Evolutionary conservation across 176 grass and related monocot species (phyloP).

Genomic region (Rhynchospora tenuis): DNA sequence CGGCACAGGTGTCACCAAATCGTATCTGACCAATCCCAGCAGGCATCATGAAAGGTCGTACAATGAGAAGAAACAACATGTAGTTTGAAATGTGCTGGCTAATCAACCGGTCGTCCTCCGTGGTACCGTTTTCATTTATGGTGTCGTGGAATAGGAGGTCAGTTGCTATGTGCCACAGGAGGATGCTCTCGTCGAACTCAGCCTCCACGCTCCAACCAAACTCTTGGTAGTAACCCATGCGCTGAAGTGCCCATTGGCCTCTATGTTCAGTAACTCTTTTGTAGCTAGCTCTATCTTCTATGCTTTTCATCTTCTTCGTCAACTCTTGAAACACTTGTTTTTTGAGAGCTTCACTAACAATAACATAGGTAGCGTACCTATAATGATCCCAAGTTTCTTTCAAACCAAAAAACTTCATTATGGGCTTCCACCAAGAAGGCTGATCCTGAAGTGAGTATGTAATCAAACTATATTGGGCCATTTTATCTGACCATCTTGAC

Average conservation of each 20-base stretch:
- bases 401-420: conserved; percentile 27
- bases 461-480: conserved; percentile 39
- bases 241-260: too few species aligned
- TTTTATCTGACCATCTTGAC: conserved; percentile 32
- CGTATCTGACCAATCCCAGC: not conserved
- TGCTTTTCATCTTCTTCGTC: conserved; percentile 34
- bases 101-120: not conserved
- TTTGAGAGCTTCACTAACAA: conserved; percentile 30
- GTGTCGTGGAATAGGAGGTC: conserved; percentile 43
- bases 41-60: not conserved
- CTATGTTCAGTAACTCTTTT: conserved; percentile 35
- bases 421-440: conserved; percentile 13
- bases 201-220: too few species aligned
- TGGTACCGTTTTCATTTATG: not conserved
- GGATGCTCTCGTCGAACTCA: too few species aligned
- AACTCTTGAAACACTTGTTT: conserved; percentile 32
- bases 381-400: conserved; percentile 32
- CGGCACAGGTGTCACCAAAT: too few species aligned
- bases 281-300: conserved; percentile 27
- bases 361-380: conserved; percentile 21
- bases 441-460: conserved; percentile 30
- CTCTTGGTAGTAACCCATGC: too few species aligned
- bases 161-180: conserved; percentile 38
- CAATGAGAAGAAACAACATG: not conserved
- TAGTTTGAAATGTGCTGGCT: conserved; percentile 11